Evolutionary conservation across 352 stramenopile species (phyloP), one percentile per base, ranked within the genome.

Genomic region (Phytophthora cactorum): DNA sequence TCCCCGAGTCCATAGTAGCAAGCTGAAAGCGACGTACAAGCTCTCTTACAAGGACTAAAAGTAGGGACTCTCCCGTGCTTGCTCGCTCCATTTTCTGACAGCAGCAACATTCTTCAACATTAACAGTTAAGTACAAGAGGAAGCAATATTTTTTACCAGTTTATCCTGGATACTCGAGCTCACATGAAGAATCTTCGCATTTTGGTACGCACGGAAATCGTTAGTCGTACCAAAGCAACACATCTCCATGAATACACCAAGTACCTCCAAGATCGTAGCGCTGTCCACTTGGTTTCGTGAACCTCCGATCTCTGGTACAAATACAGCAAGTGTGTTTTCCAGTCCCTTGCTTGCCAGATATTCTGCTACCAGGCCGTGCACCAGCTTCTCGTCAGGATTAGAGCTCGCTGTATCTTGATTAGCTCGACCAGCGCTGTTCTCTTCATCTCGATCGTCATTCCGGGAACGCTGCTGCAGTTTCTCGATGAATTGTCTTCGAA

Each of bases 401-500:
- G 50, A 66, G 38, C 2, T 67, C 5, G 29, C 17, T 28, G 47
- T 36, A 9, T 66, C 46, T 27, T 54, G 44, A 31, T 56, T 63
- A 6, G 45, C 36, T 32, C 57, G 46, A 28, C 28, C 54, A 27
- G 58, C 27, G 31, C 52, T 36, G 10, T 60, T 66, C 32, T 68
- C 34, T n/a, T 44, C 46, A 41, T 53, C 38, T 1, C 6, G 59
- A 7, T 67, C 68, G 22, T 71, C 44, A 32, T 25, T 56, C 5
- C 10, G 59, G 17, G 69, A 68, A 15, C 88, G 72, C 15, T 78
- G 65, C 59, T 84, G 78, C 43, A 93, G 65, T 52, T 93, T 93
- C 61, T 91, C 81, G 22, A 91, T 90, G 32, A 91, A 90, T 3
- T 69, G 67, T 7, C 82, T 75, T n/a, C 84, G 72, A 27, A 93